Percentiles rank a stretch among this genome's conserved stretches.
These are phyloP conservation scores for Aaosphaeria pasadenensis DNA, from an alignment of 2,329 filamentous ascomycete species.

Conservation along the genomic window DNA sequence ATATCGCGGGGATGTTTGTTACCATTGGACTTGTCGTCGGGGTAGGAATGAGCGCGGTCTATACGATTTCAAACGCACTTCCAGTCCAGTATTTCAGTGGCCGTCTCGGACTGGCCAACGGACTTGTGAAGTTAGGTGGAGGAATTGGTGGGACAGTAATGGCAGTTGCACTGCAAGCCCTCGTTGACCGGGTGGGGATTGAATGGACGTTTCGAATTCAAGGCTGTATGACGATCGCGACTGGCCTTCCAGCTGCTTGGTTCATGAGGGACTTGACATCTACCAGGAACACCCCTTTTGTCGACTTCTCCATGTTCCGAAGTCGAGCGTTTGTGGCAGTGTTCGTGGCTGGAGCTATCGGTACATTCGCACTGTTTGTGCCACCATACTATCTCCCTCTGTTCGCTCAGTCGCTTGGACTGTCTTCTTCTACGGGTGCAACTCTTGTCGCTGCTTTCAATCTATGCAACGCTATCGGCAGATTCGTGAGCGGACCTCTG, in stretches of 20 bases:
- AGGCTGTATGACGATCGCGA: constrained; percentile 20
- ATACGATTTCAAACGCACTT: constrained; percentile 18
- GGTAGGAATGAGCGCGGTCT: constrained; percentile 32
- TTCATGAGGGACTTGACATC: constrained; percentile 23
- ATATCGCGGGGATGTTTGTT: constrained; percentile 48
- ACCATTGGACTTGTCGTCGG: constrained; percentile 48
- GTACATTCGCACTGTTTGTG: constrained; percentile 27
- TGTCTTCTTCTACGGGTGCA: constrained; percentile 23
- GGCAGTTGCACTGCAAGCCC: constrained; percentile 20
- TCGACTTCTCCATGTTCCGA: constrained; percentile 23
- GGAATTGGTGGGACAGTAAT: constrained; percentile 26
- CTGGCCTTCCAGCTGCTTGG: constrained; percentile 23
- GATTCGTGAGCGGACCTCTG: constrained; percentile 21
- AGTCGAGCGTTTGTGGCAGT: constrained; percentile 18
- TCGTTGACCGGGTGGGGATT: constrained; percentile 23
- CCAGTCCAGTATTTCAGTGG: constrained; percentile 28
- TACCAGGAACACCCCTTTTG: constrained; percentile 15
- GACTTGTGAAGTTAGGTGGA: constrained; percentile 27
- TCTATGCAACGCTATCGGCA: constrained; percentile 23
- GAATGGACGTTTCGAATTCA: constrained; percentile 30
- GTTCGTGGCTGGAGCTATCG: constrained; percentile 21
- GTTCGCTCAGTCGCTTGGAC: constrained; percentile 23
- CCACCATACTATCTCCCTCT: constrained; percentile 28
- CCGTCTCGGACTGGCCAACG: constrained; percentile 26
- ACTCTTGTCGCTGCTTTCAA: constrained; percentile 25